Percentiles rank a stretch among this genome's conserved stretches.
phyloP scores from a whole-genome alignment of 441 rosid genomes.

The Flueggea neowawraea region DNA sequence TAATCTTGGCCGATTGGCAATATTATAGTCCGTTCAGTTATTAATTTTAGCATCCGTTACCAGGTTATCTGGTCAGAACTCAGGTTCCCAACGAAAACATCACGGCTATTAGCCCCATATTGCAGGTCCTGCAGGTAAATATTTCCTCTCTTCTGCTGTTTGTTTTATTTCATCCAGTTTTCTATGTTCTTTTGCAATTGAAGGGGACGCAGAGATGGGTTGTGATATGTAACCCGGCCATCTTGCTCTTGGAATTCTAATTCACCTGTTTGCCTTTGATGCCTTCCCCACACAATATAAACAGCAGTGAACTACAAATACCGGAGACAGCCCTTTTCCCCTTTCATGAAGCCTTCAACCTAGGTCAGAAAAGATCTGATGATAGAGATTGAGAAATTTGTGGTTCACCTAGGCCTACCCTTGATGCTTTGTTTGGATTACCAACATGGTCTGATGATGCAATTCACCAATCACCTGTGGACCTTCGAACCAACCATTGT shows the following conservation, averaged over 20 bases:
- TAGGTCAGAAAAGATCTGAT: slow-evolving; percentile 34
- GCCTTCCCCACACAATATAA: slow-evolving; percentile 70
- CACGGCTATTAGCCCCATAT: slow-evolving; percentile 52
- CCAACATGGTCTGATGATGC: slow-evolving; percentile 31
- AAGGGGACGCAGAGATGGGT: slow-evolving; percentile 12
- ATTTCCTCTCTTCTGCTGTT: slow-evolving; percentile 5
- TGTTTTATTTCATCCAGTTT: slow-evolving; percentile 10
- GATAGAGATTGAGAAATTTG: slow-evolving; percentile 27
- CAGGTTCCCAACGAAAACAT: slow-evolving; percentile 75
- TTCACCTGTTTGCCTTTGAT: slow-evolving; percentile 47
- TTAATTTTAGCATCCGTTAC: slow-evolving; percentile 44
- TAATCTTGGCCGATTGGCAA: not conserved
- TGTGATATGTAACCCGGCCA: slow-evolving; percentile 28
- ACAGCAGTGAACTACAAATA: slow-evolving; percentile 84
- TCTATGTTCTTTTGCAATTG: slow-evolving; percentile 7
- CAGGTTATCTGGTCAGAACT: slow-evolving; percentile 84
- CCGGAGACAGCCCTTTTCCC: slow-evolving; percentile 71
- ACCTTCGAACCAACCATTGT: slow-evolving; percentile 25
- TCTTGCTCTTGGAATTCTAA: slow-evolving; percentile 32
- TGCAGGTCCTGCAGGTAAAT: slow-evolving; percentile 41
- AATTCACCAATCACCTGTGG: slow-evolving; percentile 29
- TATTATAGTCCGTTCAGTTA: slow-evolving; percentile 15
- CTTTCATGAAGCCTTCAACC: slow-evolving; percentile 37
- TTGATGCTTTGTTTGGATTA: slow-evolving; percentile 30
- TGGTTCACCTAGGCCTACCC: slow-evolving; percentile 33